Base-by-base conservation (phyloP, 495 filamentous ascomycete species). In the Penicillium argentinense region DNA sequence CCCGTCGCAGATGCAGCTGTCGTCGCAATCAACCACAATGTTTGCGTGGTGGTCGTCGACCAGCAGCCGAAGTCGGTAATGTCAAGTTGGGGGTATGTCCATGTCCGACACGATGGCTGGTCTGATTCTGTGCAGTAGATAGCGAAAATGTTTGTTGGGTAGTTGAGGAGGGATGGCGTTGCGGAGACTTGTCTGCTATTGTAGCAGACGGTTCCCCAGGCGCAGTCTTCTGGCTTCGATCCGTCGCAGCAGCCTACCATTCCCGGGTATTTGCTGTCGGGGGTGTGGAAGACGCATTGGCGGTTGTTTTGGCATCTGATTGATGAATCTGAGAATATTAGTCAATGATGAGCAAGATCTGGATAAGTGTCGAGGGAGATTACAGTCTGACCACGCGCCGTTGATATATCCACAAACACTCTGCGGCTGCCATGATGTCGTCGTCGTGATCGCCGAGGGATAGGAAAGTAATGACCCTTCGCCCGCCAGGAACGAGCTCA, bases 281-380 rank as follows among this genome's bases (percentile, higher is more conserved):
- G 17, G 19, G 51, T 54, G 28, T 54, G 51, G 27, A 54, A 49
- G 12, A 54, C 36, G n/a, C 51, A 55, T 34, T 50, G 39, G 14
- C 17, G 24, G 21, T 19, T 28, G 27, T 16, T 26, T 13, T 29
- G 29, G 23, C 44, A 48, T 29, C 28, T 21, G 8, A 54, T 38
- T 3, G 22, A 19, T 16, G 39, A 37, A 18, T 21, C 50, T 44
- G 14, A 22, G 3, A 23, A 25, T 13, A 26, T 9, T 4, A 45
- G 32, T 13, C 17, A 26, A 5, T 26, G 11, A 11, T 26, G 11
- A 5, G n/a, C n/a, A n/a, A n/a, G n/a, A n/a, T n/a, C n/a, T n/a
- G n/a, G n/a, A n/a, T n/a, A n/a, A n/a, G n/a, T n/a, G n/a, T n/a
- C n/a, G 22, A 9, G 17, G 18, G 22, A 11, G 23, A 42, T 12